Evolutionary conservation across 306 rosid species (phyloP), one percentile per base, ranked within the genome.

Genomic region (Mimosa pudica): DNA sequence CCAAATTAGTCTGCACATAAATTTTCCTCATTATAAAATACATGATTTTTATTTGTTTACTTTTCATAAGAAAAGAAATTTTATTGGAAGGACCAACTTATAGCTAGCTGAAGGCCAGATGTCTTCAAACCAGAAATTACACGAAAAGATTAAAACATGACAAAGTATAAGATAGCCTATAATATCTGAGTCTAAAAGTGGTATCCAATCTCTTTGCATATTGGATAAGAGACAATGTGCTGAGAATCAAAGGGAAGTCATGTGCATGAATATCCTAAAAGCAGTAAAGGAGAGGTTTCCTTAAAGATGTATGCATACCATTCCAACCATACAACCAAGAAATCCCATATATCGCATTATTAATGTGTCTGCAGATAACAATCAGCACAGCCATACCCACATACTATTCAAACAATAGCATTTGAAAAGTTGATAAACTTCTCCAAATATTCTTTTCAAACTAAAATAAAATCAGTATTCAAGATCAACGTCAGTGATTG

Each of bases 61-160:
- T 64, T 11, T 35, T 65, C 12, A 6, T 30, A 24, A 1, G 2
- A 65, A 11, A 65, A 65, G 24, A 65, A 65, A 35, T 65, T 16
- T 65, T 35, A 63, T 33, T 32, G 36, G 70, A 33, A 64, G 36
- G 20, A 38, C 24, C 1, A 58, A 58, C 18, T 58, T 20, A 20
- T 6, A 2, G 36, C 65, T 9, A 58, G 65, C 12, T 58, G 65
- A 20, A 58, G 35, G 64, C 2, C 2, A 58, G 17, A 48, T 7
- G 41, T 67, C 71, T 16, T 68, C 51, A 68, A n/a, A 42, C 72
- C 35, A 41, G 52, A n/a, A 42, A 68, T 42, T 68, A n/a, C 52
- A 42, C 42, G 49, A n/a, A 38, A 41, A 9, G 52, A 7, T 24
- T 16, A 68, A 68, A 42, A 68, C 33, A 68, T 35, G 11, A 41